phyloP scores from a whole-genome alignment of 352 stramenopile genomes.

The Globisporangium echinulatum region DNA sequence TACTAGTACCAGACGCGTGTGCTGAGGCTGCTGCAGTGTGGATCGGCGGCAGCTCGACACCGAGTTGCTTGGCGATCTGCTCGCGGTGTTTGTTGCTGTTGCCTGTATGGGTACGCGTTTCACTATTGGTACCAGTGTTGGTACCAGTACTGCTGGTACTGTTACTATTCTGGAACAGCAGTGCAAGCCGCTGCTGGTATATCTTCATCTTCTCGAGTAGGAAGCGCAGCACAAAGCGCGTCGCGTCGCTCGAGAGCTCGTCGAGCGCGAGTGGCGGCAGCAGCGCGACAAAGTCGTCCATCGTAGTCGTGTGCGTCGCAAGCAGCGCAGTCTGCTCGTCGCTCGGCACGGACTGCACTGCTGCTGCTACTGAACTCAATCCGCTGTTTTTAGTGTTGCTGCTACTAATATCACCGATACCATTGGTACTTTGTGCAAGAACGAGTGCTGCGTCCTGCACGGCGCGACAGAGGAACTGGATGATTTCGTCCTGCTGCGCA shows the following conservation, averaged over 20 bases:
- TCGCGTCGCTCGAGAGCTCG: slow-evolving; percentile 40
- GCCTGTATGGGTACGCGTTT: too few relatives aligned
- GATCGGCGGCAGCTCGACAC: slow-evolving; percentile 53
- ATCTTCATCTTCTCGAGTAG: slow-evolving; percentile 57
- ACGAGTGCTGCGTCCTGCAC: slow-evolving; percentile 25
- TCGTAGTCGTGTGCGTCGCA: slow-evolving; percentile 24
- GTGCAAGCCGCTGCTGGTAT: slow-evolving; percentile 49
- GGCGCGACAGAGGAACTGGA: slow-evolving; percentile 45
- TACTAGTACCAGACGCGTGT: neutral
- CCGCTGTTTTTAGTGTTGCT: neutral
- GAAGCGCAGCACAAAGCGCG: slow-evolving; percentile 40
- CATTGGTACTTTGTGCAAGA: neutral
- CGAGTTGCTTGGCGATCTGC: slow-evolving; percentile 41
- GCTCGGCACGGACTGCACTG: neutral
- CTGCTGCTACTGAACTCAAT: neutral
- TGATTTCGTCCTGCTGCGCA: slow-evolving; percentile 57
- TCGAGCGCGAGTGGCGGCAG: slow-evolving; percentile 33
- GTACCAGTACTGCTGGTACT: neutral
- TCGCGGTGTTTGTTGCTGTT: slow-evolving; percentile 11
- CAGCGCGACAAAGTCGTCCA: slow-evolving; percentile 27
- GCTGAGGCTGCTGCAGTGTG: slow-evolving; percentile 5
- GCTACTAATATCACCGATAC: neutral
- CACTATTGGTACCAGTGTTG: neutral
- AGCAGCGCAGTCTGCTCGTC: slow-evolving; percentile 12
- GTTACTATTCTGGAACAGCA: slow-evolving; percentile 22